Conservation (phyloP, 768 basidiomycete genomes). For the Fomitopsis serialis region DNA sequence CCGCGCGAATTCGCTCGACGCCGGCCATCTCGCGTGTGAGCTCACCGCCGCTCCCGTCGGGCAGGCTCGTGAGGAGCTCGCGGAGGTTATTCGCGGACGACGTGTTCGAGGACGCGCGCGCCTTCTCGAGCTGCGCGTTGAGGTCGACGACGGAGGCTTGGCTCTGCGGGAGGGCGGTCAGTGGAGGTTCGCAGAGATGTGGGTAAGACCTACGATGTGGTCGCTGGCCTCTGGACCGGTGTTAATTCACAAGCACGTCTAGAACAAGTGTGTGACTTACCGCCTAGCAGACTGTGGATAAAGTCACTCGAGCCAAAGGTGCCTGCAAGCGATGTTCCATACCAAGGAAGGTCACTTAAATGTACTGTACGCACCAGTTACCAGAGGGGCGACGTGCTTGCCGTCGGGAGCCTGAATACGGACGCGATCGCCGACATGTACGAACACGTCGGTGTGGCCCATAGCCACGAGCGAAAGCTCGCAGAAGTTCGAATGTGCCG, state of each 20-base stretch:
- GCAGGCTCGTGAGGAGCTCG: slow-evolving; percentile 54
- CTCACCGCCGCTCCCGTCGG: slow-evolving; percentile 42
- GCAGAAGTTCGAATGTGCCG: slow-evolving; percentile 89
- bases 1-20: slow-evolving; percentile 63
- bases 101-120: slow-evolving; percentile 45
- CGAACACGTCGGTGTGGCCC: slow-evolving; percentile 74
- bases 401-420: slow-evolving; percentile 73
- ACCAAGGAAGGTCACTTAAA: not conserved
- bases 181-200: not conserved
- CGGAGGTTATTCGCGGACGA: slow-evolving; percentile 46
- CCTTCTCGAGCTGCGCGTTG: slow-evolving; percentile 69
- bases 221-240: slow-evolving; percentile 48
- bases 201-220: slow-evolving; percentile 41
- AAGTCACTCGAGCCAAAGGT: slow-evolving; percentile 80
- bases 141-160: slow-evolving; percentile 83
- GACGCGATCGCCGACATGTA: slow-evolving; percentile 81
- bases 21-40: slow-evolving; percentile 72
- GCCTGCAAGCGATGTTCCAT: slow-evolving; percentile 31
- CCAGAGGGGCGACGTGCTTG: slow-evolving; percentile 70
- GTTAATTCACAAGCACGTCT: not conserved
- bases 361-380: slow-evolving; percentile 57
- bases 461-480: slow-evolving; percentile 73
- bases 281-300: slow-evolving; percentile 67
- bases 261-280: slow-evolving; percentile 33
- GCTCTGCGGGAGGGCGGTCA: not conserved